These are phyloP conservation scores for Themeda triandra DNA, from an alignment of 176 grass and related monocot species.

Conservation along the genomic window DNA sequence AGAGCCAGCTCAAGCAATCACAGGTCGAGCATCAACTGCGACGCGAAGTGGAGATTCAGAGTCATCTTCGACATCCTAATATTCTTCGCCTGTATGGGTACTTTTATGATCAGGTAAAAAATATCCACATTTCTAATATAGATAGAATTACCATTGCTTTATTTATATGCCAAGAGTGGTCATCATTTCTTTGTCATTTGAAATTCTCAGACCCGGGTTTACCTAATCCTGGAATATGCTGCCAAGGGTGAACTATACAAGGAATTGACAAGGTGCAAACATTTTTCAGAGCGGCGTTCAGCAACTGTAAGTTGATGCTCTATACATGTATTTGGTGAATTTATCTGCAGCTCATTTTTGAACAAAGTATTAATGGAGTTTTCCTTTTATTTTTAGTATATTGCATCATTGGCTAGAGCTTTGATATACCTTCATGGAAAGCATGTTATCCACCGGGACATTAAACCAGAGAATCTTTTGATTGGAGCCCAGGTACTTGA, in stretches of 20 bases:
- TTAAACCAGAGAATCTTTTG: constrained; percentile 95
- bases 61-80: constrained; percentile 75
- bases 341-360: neutral
- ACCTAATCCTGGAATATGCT: constrained; percentile 91
- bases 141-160: neutral
- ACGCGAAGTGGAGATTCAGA: constrained; percentile 91
- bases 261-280: constrained; percentile 82
- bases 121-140: neutral
- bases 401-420: constrained; percentile 73
- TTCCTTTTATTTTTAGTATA: constrained; percentile 55
- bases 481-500: constrained; percentile 65
- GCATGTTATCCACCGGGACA: constrained; percentile 93
- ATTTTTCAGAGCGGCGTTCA: constrained; percentile 74
- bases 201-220: constrained; percentile 67
- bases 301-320: constrained; percentile 65
- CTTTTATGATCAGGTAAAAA: constrained; percentile 85
- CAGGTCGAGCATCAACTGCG: constrained; percentile 86
- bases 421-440: constrained; percentile 89
- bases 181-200: constrained; percentile 16
- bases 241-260: constrained; percentile 94
- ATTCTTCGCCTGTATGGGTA: constrained; percentile 91
- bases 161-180: constrained; percentile 3
- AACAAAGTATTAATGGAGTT: constrained; percentile 6
- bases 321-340: neutral
- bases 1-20: constrained; percentile 89